phyloP scores from a whole-genome alignment of 129 eudicot genomes.

The Helianthus annuus region HanXRQr2.0-SUNRISE NC_035437.2:98470762-98471261 shows the following conservation, averaged over 20 bases:
- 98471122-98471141: constrained; percentile 61
- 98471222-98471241: constrained; percentile 55
- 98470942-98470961: constrained; percentile 76
- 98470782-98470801: constrained; percentile 69
- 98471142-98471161: constrained; percentile 69
- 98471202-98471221: constrained; percentile 50
- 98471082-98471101: constrained; percentile 55
- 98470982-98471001: constrained; percentile 99
- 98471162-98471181: constrained; percentile 86
- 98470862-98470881: background rate
- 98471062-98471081: constrained; percentile 45
- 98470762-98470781: constrained; percentile 87
- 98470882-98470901: background rate
- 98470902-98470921: too few relatives aligned
- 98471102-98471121: constrained; percentile 59
- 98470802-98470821: constrained; percentile 72
- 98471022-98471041: constrained; percentile 72
- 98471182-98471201: constrained; percentile 70
- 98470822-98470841: constrained; percentile 72
- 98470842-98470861: constrained; percentile 29
- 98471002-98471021: constrained; percentile 92
- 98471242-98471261: constrained; percentile 45
- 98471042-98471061: constrained; percentile 47
- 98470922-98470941: constrained; percentile 37
- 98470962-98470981: constrained; percentile 87